Percentiles rank a stretch among this genome's conserved stretches.
Conservation (phyloP, 352 stramenopile genomes). For the Elongisporangium anandrum region DNA sequence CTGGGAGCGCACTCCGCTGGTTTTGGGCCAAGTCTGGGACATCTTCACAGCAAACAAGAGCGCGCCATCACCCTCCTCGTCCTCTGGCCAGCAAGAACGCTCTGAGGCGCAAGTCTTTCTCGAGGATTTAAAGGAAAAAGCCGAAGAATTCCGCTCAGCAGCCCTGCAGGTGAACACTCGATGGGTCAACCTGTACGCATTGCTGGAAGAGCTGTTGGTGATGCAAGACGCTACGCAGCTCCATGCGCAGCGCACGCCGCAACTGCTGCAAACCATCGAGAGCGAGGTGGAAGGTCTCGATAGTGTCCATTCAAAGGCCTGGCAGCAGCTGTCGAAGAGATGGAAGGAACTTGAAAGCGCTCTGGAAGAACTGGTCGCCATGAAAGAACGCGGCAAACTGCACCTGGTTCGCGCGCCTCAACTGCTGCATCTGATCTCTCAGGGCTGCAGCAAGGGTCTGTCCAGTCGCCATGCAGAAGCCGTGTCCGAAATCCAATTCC, state of each 20-base stretch:
- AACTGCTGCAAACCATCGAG: slow-evolving; percentile 25
- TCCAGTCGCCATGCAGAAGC: slow-evolving; percentile 35
- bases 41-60: slow-evolving; percentile 34
- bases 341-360: slow-evolving; percentile 25
- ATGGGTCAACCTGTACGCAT: slow-evolving; percentile 44
- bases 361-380: slow-evolving; percentile 32
- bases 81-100: background rate
- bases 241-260: slow-evolving; percentile 30
- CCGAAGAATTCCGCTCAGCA: slow-evolving; percentile 23
- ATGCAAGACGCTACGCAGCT: slow-evolving; percentile 35
- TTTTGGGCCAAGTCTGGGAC: slow-evolving; percentile 48
- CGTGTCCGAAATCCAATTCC: slow-evolving; percentile 47
- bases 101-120: slow-evolving; percentile 17
- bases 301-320: slow-evolving; percentile 33
- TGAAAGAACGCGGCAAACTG: slow-evolving; percentile 41
- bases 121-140: slow-evolving; percentile 19
- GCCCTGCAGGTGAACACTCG: slow-evolving; percentile 40
- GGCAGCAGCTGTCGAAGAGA: slow-evolving; percentile 34
- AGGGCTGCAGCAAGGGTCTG: slow-evolving; percentile 39
- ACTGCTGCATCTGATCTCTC: slow-evolving; percentile 29
- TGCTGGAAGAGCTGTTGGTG: slow-evolving; percentile 35
- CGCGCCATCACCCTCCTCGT: too few species aligned
- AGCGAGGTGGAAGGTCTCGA: slow-evolving; percentile 40
- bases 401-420: slow-evolving; percentile 31
- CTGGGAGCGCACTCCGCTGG: slow-evolving; percentile 38